These are phyloP conservation scores for Rutstroemia sp. DNA, from an alignment of 2,329 filamentous ascomycete genomes.

Conservation along the genomic window DNA sequence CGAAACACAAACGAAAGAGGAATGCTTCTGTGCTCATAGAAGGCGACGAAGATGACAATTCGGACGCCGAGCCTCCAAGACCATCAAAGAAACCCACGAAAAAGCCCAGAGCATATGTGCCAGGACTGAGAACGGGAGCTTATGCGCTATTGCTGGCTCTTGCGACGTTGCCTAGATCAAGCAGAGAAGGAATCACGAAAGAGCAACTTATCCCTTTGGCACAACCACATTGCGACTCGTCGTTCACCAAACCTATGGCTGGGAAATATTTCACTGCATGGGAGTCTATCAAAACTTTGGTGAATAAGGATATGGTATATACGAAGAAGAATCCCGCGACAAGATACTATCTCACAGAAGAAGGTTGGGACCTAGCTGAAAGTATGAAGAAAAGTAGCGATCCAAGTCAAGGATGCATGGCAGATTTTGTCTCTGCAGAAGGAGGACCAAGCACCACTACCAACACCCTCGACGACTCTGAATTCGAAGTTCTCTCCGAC, in stretches of 20 bases:
- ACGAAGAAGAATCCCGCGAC: constrained; percentile 61
- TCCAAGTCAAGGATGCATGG: constrained; percentile 14
- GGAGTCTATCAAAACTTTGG: constrained; percentile 72
- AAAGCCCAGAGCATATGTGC: constrained; percentile 63
- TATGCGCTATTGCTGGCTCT: constrained; percentile 68
- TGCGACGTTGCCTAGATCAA: constrained; percentile 48
- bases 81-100: constrained; percentile 42
- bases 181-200: constrained; percentile 55
- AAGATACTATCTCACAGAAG: constrained; percentile 65
- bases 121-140: constrained; percentile 62
- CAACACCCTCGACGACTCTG: constrained; percentile 7
- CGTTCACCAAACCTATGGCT: constrained; percentile 59
- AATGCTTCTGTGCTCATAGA: background rate
- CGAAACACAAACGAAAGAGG: constrained; percentile 29
- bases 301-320: constrained; percentile 66
- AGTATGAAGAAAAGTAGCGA: constrained; percentile 47
- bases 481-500: constrained; percentile 1
- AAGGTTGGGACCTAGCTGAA: constrained; percentile 68
- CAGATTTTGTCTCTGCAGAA: constrained; percentile 9
- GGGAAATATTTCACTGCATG: constrained; percentile 72
- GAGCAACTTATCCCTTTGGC: constrained; percentile 59
- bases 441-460: background rate
- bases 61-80: constrained; percentile 11
- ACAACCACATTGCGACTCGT: constrained; percentile 65
- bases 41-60: background rate